A percentile compares a stretch with the other conserved stretches of the same genome.
Evolutionary conservation across 2,329 filamentous ascomycete species (phyloP).

Genomic region (Sporothrix dimorphospora): DNA sequence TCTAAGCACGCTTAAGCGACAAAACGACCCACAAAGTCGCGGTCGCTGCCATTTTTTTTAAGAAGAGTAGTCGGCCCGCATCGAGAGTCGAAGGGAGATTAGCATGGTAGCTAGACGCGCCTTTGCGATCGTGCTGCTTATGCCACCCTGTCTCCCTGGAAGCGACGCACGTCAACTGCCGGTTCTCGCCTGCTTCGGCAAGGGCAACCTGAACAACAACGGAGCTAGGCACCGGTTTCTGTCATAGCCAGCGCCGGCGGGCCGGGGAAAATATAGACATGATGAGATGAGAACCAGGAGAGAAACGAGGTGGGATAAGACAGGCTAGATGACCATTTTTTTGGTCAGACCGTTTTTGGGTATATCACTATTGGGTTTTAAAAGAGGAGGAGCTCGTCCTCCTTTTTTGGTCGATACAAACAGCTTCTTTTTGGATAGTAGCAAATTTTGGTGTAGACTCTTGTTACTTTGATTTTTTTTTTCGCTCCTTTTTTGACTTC

Average conservation of each 20-base stretch:
- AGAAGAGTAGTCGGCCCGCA: neutral
- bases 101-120: neutral
- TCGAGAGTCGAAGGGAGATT: neutral
- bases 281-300: constrained; percentile 5
- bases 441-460: constrained; percentile 13
- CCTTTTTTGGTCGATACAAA: constrained; percentile 1
- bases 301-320: neutral
- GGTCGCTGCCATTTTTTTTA: neutral
- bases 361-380: constrained; percentile 23
- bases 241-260: neutral
- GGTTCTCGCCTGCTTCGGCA: neutral
- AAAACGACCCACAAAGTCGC: neutral
- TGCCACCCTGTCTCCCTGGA: neutral
- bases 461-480: constrained; percentile 3
- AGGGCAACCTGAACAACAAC: neutral
- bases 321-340: neutral
- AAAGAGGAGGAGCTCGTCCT: neutral
- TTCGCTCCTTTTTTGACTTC: neutral
- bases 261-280: neutral
- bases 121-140: neutral
- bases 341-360: constrained; percentile 18
- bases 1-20: constrained; percentile 12
- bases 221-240: neutral
- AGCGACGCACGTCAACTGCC: neutral
- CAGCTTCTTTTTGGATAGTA: constrained; percentile 17